These are phyloP conservation scores for Chalciporus piperatus DNA, from an alignment of 768 basidiomycete genomes.

Conservation along the genomic window DNA sequence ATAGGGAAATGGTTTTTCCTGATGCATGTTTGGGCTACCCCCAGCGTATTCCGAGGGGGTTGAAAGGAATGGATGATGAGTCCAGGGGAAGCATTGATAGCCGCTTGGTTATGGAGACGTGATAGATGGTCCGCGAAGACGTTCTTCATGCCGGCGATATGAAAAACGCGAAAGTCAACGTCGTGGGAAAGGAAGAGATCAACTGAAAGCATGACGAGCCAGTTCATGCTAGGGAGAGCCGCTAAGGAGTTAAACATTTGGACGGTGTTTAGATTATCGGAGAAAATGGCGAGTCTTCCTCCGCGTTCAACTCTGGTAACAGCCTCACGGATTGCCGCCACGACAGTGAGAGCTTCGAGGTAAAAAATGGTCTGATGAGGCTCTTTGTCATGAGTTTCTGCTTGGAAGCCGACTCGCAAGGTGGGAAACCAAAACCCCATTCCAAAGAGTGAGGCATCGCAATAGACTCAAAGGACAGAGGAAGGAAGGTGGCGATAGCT, in stretches of 20 bases:
- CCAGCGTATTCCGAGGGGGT: constrained; percentile 31
- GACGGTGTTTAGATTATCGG: constrained; percentile 35
- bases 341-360: background rate
- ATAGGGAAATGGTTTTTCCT: no score
- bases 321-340: background rate
- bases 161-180: constrained; percentile 22
- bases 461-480: constrained; percentile 1
- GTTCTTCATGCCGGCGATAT: constrained; percentile 26
- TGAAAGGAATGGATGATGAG: constrained; percentile 6
- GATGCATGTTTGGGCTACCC: constrained; percentile 15
- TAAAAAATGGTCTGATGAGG: background rate
- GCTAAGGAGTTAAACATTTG: constrained; percentile 30
- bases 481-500: background rate
- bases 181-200: constrained; percentile 1
- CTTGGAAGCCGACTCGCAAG: constrained; percentile 19
- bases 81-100: background rate
- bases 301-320: background rate
- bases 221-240: constrained; percentile 12
- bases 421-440: constrained; percentile 27
- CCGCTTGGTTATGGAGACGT: constrained; percentile 7
- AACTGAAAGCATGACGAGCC: constrained; percentile 12
- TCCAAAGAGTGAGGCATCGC: constrained; percentile 25
- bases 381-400: background rate
- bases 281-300: constrained; percentile 17
- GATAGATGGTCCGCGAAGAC: constrained; percentile 27